Evolutionary conservation across 805 yeast species (phyloP), one percentile per base, ranked within the genome.

Genomic region (Lipomyces yamanashiensis): DNA sequence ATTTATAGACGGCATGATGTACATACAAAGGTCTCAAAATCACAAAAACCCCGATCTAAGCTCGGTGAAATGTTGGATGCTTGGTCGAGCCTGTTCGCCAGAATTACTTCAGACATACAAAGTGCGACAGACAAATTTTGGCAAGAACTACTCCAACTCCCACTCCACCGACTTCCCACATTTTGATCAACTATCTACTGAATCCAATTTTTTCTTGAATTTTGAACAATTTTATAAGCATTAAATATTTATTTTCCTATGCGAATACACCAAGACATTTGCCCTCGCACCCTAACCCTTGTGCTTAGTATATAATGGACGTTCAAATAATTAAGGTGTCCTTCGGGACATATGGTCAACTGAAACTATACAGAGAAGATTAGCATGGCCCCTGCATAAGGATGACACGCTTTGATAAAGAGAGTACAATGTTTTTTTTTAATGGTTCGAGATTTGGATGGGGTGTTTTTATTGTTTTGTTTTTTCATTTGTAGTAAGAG

Each of bases 331-430:
- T 12, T 8, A 8, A 21, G 36, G 1, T 23, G 80, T 74, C 86
- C 87, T 83, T 81, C 84, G 87, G 90, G 92, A 87, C 93, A 87
- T 87, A 88, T 91, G 93, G 98, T 93, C 98, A 93, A 93, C 88
- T 88, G 97, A 92, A 93, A 88, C 96, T 92, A 93, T 93, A 93
- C 99, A 93, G 98, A 93, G 99, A 93, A 93, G 98, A 95, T 93
- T 92, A 93, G 98, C 98, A 95, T 96, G 96, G 97, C 97, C 98
- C 98, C 97, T 93, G 98, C 98, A 93, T 95, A 95, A 95, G 97
- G 98, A 93, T 93, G 98, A 92, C 97, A 96, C 98, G 98, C 97
- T 92, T 88, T 92, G 69, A 91, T 98, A 93, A 93, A 93, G 98
- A 93, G 98, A 92, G 93, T 91, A 89, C 85, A 79, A 81, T 79